Conservation (phyloP, 139 green algal genomes). For the Coelastrella sp. region DNA sequence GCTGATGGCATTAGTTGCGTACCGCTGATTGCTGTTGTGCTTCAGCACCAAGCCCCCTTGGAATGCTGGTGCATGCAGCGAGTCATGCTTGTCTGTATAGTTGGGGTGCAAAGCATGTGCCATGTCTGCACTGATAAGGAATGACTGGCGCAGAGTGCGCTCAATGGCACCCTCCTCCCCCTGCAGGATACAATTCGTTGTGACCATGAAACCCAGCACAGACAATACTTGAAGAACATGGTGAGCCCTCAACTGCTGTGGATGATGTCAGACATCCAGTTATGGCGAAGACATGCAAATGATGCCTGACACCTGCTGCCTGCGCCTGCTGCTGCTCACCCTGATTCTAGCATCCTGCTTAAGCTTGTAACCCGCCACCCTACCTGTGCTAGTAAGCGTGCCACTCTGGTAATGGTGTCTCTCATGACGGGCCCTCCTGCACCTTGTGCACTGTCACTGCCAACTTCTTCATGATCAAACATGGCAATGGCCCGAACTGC, state of each 20-base stretch:
- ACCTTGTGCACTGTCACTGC: slow-evolving; percentile 66
- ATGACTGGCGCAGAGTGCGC: slow-evolving; percentile 69
- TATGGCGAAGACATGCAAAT: neutral
- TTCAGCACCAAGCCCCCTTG: slow-evolving; percentile 91
- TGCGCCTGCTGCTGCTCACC: no score
- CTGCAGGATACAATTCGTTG: neutral
- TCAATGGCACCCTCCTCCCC: slow-evolving; percentile 72
- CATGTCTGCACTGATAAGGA: slow-evolving; percentile 92
- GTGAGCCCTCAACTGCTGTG: no score
- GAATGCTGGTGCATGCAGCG: slow-evolving; percentile 78
- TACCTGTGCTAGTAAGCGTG: slow-evolving; percentile 59
- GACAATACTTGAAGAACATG: no score
- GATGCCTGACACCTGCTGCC: neutral
- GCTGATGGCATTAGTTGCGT: slow-evolving; percentile 90
- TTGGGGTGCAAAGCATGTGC: slow-evolving; percentile 97
- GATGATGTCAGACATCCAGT: no score
- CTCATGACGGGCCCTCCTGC: slow-evolving; percentile 91
- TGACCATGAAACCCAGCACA: no score
- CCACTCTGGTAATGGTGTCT: slow-evolving; percentile 88
- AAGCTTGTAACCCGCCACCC: neutral
- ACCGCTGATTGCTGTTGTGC: slow-evolving; percentile 97
- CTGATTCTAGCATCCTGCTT: no score
- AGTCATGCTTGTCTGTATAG: slow-evolving; percentile 86
- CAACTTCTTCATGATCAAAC: slow-evolving; percentile 97
- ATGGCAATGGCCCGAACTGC: slow-evolving; percentile 86